phyloP scores from a whole-genome alignment of 2,329 filamentous ascomycete genomes.

The Hypoxylon sp. region DNA sequence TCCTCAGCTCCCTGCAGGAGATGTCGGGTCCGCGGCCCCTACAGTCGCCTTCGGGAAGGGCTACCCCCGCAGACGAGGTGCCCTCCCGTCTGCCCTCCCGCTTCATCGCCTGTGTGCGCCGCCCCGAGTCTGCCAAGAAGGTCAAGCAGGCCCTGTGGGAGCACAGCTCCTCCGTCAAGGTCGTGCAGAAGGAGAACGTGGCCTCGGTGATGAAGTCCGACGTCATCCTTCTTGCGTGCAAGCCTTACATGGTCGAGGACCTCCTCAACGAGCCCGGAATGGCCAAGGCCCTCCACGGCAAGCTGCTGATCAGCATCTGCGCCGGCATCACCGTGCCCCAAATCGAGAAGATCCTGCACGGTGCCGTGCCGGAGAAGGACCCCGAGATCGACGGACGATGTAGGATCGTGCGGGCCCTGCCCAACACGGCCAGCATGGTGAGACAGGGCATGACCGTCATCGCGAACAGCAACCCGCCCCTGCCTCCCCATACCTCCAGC shows the following conservation, averaged over 20 bases:
- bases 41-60: slow-evolving; percentile 58
- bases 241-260: slow-evolving; percentile 78
- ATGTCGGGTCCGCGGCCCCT: slow-evolving; percentile 61
- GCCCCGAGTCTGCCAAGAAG: slow-evolving; percentile 74
- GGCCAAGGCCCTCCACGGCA: slow-evolving; percentile 77
- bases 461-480: slow-evolving; percentile 68
- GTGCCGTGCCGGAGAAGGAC: slow-evolving; percentile 61
- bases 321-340: slow-evolving; percentile 79
- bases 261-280: slow-evolving; percentile 77
- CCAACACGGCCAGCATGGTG: slow-evolving; percentile 84
- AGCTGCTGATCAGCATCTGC: slow-evolving; percentile 84
- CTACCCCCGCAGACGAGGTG: slow-evolving; percentile 60
- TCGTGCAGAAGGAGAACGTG: slow-evolving; percentile 79
- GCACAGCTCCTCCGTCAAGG: slow-evolving; percentile 71
- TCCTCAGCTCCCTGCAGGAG: slow-evolving; percentile 76
- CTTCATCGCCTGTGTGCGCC: slow-evolving; percentile 85
- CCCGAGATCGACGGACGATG: slow-evolving; percentile 63
- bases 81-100: slow-evolving; percentile 73
- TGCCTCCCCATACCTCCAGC: slow-evolving; percentile 63
- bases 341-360: slow-evolving; percentile 73
- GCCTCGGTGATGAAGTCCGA: slow-evolving; percentile 74
- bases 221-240: slow-evolving; percentile 82
- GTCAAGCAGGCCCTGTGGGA: slow-evolving; percentile 74
- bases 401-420: slow-evolving; percentile 82
- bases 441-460: slow-evolving; percentile 87